Percentiles rank a stretch among this genome's conserved stretches.
These are phyloP conservation scores for Chrysoporthe cubensis DNA, from an alignment of 2,329 filamentous ascomycete genomes.

Conservation along the genomic window DNA sequence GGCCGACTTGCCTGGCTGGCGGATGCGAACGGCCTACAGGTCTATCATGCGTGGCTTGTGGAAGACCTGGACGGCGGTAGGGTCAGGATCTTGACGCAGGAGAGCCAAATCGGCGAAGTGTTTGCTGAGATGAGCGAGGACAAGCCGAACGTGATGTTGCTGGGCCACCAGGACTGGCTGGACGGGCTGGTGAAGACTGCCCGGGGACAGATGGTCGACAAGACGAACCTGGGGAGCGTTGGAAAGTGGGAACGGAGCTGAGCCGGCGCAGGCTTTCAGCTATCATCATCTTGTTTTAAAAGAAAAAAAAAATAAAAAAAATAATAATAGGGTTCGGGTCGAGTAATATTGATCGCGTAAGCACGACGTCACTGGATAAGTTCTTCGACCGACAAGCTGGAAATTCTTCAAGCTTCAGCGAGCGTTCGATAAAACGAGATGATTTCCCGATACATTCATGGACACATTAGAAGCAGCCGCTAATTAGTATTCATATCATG, in stretches of 20 bases:
- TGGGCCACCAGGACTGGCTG: conserved; percentile 38
- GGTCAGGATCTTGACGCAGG: conserved; percentile 37
- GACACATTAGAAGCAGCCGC: not conserved
- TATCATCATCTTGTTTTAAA: too few relatives aligned
- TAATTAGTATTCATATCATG: conserved; percentile 7
- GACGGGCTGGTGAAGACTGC: conserved; percentile 32
- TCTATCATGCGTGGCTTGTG: conserved; percentile 38
- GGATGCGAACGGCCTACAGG: conserved; percentile 31
- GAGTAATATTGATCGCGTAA: not conserved
- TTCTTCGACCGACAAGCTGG: not conserved
- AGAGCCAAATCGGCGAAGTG: conserved; percentile 37
- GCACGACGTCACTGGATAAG: not conserved
- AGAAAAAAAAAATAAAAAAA: not conserved
- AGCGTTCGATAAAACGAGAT: not conserved
- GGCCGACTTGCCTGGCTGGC: conserved; percentile 37
- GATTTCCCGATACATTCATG: not conserved
- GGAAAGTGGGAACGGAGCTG: conserved; percentile 19
- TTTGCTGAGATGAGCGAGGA: conserved; percentile 30
- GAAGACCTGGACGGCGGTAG: conserved; percentile 36
- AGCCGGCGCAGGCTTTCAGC: not conserved
- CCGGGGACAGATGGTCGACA: conserved; percentile 13
- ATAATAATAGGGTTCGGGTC: conserved; percentile 1
- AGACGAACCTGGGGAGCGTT: conserved; percentile 23
- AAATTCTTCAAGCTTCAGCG: too few relatives aligned
- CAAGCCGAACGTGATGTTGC: conserved; percentile 36